A percentile compares a stretch with the other conserved stretches of the same genome.
Evolutionary conservation across 106 monocot species (phyloP).

Genomic region (Ottelia alismoides): DNA sequence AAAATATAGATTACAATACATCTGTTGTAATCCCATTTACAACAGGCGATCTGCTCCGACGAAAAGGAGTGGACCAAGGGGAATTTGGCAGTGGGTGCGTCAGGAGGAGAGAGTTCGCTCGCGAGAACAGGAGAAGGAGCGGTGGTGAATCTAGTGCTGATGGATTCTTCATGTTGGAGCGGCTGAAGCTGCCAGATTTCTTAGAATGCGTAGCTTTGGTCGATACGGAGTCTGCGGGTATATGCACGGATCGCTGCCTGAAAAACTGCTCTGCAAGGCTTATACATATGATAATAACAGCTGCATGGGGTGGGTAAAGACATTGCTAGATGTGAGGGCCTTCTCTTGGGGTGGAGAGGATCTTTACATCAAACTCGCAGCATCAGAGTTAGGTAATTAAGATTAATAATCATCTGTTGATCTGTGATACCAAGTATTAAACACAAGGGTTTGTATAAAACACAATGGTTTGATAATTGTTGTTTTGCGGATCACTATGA

Average conservation of each 20-base stretch:
- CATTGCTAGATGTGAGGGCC: background rate
- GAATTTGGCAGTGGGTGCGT: slow-evolving; percentile 1
- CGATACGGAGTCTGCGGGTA: background rate
- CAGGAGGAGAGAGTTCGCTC: background rate
- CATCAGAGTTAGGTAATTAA: background rate
- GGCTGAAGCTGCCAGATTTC: slow-evolving; percentile 5
- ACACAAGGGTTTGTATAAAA: too few relatives aligned
- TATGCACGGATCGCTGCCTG: background rate
- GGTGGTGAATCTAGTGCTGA: background rate
- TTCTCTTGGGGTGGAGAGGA: background rate
- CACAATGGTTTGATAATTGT: background rate
- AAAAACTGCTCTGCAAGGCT: background rate
- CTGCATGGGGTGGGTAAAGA: slow-evolving; percentile 1
- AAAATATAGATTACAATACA: too few relatives aligned
- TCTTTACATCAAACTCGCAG: background rate
- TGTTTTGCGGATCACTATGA: background rate
- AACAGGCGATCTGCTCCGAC: too few relatives aligned
- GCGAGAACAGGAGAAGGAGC: background rate
- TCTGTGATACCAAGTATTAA: background rate
- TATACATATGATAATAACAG: background rate
- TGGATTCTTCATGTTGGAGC: background rate
- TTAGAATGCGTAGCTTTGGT: background rate
- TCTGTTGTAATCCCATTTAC: too few relatives aligned
- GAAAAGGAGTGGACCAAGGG: slow-evolving; percentile 5
- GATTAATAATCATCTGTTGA: background rate